These are phyloP conservation scores for Xylaria multiplex DNA, from an alignment of 2,329 filamentous ascomycete genomes.

Conservation along the genomic window DNA sequence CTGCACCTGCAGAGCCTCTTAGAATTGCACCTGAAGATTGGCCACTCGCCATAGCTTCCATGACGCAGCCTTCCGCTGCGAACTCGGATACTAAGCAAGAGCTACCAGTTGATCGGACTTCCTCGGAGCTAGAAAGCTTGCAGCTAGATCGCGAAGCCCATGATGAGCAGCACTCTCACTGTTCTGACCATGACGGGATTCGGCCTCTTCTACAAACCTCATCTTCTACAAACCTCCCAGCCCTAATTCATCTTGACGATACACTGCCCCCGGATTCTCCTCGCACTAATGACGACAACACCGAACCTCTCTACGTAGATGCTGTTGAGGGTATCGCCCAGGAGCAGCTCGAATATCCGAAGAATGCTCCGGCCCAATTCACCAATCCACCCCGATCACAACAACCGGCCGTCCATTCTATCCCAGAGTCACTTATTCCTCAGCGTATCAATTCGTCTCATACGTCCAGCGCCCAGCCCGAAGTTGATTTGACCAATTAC, in stretches of 20 bases:
- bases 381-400: slow-evolving; percentile 11
- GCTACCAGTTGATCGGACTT: slow-evolving; percentile 9
- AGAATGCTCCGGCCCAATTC: slow-evolving; percentile 20
- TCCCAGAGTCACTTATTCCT: slow-evolving; percentile 22
- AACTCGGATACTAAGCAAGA: slow-evolving; percentile 21
- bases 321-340: slow-evolving; percentile 55
- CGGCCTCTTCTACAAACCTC: slow-evolving; percentile 17
- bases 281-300: slow-evolving; percentile 51
- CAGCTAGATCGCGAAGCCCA: slow-evolving; percentile 9
- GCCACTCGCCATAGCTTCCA: slow-evolving; percentile 12
- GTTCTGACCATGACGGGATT: slow-evolving; percentile 3
- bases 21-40: slow-evolving; percentile 16
- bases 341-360: slow-evolving; percentile 30
- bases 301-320: slow-evolving; percentile 58
- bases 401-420: slow-evolving; percentile 21
- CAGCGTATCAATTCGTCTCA: slow-evolving; percentile 7
- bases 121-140: neutral
- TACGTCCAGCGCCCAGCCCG: slow-evolving; percentile 16
- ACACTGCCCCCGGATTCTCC: slow-evolving; percentile 9
- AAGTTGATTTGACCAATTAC: slow-evolving; percentile 20
- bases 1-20: slow-evolving; percentile 18
- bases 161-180: slow-evolving; percentile 12
- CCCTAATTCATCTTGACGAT: slow-evolving; percentile 17
- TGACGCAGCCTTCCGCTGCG: slow-evolving; percentile 28
- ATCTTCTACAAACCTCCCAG: slow-evolving; percentile 4